phyloP scores from a whole-genome alignment of 169 alveolate species.

The Hammondia hammondi region DNA sequence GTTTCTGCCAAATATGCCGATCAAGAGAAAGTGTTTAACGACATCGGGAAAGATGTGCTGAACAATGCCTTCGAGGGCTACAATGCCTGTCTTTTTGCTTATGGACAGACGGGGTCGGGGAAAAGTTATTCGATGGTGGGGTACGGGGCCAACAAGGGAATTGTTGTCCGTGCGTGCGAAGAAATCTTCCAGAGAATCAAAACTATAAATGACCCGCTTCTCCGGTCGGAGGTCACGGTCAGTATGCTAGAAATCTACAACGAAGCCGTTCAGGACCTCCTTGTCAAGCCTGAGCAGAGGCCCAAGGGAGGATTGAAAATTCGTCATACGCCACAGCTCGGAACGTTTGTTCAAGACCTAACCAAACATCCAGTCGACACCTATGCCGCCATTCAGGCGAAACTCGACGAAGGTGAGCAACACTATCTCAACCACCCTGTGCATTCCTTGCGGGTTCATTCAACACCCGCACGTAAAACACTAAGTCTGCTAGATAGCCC shows the following conservation, averaged over 20 bases:
- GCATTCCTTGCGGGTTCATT: background rate
- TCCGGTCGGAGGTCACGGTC: conserved; percentile 72
- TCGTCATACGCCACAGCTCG: conserved; percentile 84
- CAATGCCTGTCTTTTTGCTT: conserved; percentile 94
- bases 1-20: conserved; percentile 83
- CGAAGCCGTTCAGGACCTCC: conserved; percentile 92
- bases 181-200: conserved; percentile 87
- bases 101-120: conserved; percentile 89
- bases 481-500: too few species aligned
- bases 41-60: conserved; percentile 87
- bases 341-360: conserved; percentile 72
- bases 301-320: conserved; percentile 87
- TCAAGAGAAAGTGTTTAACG: conserved; percentile 84
- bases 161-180: conserved; percentile 91
- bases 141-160: conserved; percentile 94
- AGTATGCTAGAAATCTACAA: conserved; percentile 91
- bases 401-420: conserved; percentile 85
- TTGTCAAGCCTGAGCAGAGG: conserved; percentile 82
- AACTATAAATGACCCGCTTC: conserved; percentile 32
- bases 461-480: too few species aligned
- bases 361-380: conserved; percentile 82
- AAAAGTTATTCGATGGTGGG: conserved; percentile 95
- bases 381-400: conserved; percentile 83
- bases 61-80: conserved; percentile 94
- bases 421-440: background rate